Percentiles rank a stretch among this genome's conserved stretches.
Conservation (phyloP, 2,329 filamentous ascomycete species). For the Pseudocercospora cruenta region DNA sequence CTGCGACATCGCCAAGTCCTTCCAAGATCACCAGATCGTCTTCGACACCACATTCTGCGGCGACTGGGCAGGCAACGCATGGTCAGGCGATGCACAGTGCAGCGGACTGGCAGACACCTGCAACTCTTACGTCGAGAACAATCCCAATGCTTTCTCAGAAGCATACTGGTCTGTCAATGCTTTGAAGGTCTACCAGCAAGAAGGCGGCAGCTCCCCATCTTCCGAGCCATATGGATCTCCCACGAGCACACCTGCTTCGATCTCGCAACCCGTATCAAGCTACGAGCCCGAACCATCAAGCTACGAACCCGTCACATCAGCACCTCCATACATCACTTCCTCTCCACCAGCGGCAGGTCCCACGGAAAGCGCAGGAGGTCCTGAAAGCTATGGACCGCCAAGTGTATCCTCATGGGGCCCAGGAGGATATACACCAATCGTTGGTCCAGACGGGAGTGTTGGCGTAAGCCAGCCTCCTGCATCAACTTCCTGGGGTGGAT, state of each 20-base stretch:
- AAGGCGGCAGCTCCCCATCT: not conserved
- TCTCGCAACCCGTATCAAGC: not conserved
- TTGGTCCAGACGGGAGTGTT: constrained; percentile 18
- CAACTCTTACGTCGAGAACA: constrained; percentile 38
- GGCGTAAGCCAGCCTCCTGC: not conserved
- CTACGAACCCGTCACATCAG: not conserved
- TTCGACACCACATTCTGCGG: constrained; percentile 67
- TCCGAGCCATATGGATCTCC: not conserved
- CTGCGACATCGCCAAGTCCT: constrained; percentile 42
- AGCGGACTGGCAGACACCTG: constrained; percentile 32
- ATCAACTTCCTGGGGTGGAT: constrained; percentile 12
- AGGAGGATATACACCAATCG: constrained; percentile 10
- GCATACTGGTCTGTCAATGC: constrained; percentile 49
- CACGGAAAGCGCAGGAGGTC: not conserved
- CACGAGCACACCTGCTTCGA: not conserved
- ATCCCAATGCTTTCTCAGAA: constrained; percentile 41
- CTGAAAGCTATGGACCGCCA: not conserved
- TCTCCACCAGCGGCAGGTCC: not conserved
- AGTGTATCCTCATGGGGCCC: not conserved
- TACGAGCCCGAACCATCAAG: constrained; percentile 1
- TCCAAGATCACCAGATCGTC: constrained; percentile 49
- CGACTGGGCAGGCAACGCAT: constrained; percentile 43
- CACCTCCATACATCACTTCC: not conserved
- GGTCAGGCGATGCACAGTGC: constrained; percentile 39
- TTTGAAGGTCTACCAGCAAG: constrained; percentile 43